These are phyloP conservation scores for Suillus cothurnatus DNA, from an alignment of 768 basidiomycete species.

Conservation along the genomic window DNA sequence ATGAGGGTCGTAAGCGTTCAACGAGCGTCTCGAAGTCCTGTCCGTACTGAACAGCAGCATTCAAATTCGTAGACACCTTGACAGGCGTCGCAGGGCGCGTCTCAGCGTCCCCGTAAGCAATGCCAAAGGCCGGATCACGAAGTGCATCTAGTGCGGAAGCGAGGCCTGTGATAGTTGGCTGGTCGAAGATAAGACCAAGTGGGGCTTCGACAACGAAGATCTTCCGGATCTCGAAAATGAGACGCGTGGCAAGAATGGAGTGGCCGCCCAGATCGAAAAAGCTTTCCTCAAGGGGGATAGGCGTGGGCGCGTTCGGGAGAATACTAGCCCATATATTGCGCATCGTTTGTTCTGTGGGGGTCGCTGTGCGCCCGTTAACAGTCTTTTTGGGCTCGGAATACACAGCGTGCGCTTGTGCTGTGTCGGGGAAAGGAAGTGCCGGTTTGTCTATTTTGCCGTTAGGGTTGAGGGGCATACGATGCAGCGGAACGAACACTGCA, in stretches of 20 bases:
- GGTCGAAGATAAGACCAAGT: constrained; percentile 87
- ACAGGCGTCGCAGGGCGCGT: constrained; percentile 20
- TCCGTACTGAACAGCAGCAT: constrained; percentile 61
- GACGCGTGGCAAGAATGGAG: constrained; percentile 95
- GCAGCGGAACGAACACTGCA: constrained; percentile 90
- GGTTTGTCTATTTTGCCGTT: constrained; percentile 99
- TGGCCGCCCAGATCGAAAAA: constrained; percentile 99
- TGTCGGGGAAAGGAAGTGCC: constrained; percentile 97
- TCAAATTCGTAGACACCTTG: constrained; percentile 24
- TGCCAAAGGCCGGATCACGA: constrained; percentile 79
- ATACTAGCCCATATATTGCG: constrained; percentile 84
- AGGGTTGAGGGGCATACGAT: constrained; percentile 96
- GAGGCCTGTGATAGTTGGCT: constrained; percentile 81
- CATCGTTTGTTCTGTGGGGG: constrained; percentile 77
- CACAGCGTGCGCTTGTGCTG: constrained; percentile 58
- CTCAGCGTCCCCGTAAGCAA: constrained; percentile 42
- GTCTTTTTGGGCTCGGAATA: constrained; percentile 41
- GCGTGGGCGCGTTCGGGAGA: constrained; percentile 74
- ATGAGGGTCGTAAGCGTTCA: constrained; percentile 58
- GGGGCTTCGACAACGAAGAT: constrained; percentile 89
- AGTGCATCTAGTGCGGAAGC: constrained; percentile 76
- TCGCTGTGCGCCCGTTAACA: constrained; percentile 41
- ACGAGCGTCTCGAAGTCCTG: constrained; percentile 73
- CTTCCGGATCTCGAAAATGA: constrained; percentile 97
- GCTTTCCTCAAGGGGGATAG: constrained; percentile 86